phyloP scores from a whole-genome alignment of 768 basidiomycete genomes.

The Sporobolomyces roseus region DNA sequence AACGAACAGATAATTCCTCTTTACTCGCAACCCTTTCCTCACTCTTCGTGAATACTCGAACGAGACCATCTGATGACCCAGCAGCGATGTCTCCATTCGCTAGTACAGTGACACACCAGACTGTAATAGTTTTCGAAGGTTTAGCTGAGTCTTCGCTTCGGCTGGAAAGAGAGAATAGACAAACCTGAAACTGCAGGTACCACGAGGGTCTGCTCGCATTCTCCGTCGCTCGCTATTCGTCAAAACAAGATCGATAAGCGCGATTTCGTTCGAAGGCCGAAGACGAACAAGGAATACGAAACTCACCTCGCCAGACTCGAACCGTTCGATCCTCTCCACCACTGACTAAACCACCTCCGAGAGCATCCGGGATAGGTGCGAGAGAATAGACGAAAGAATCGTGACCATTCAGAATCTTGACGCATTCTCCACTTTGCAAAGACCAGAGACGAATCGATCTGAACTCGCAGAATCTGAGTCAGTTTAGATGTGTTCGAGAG shows the following conservation, averaged over 20 bases:
- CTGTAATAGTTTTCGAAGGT: slow-evolving; percentile 44
- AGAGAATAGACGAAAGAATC: slow-evolving; percentile 95
- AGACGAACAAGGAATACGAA: not conserved
- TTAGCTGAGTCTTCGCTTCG: not conserved
- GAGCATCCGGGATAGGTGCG: slow-evolving; percentile 63
- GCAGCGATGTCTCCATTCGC: slow-evolving; percentile 89
- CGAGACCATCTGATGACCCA: slow-evolving; percentile 79
- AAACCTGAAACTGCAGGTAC: slow-evolving; percentile 79
- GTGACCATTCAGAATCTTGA: slow-evolving; percentile 80
- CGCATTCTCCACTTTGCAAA: slow-evolving; percentile 59
- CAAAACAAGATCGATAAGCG: not conserved
- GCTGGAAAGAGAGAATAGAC: not conserved
- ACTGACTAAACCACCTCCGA: slow-evolving; percentile 70
- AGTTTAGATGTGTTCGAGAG: too few relatives aligned
- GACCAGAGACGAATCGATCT: slow-evolving; percentile 94
- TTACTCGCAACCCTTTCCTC: slow-evolving; percentile 21
- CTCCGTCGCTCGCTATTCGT: slow-evolving; percentile 61
- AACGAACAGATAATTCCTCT: slow-evolving; percentile 13
- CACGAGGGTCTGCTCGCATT: slow-evolving; percentile 79
- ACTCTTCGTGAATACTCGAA: slow-evolving; percentile 72
- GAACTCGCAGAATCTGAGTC: not conserved
- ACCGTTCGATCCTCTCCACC: slow-evolving; percentile 91
- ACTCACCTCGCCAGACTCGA: slow-evolving; percentile 80
- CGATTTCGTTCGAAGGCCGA: not conserved
- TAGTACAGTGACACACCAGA: slow-evolving; percentile 85